phyloP scores from a whole-genome alignment of 371 early-diverging fungal genomes.

The Mucor racemosus region DNA sequence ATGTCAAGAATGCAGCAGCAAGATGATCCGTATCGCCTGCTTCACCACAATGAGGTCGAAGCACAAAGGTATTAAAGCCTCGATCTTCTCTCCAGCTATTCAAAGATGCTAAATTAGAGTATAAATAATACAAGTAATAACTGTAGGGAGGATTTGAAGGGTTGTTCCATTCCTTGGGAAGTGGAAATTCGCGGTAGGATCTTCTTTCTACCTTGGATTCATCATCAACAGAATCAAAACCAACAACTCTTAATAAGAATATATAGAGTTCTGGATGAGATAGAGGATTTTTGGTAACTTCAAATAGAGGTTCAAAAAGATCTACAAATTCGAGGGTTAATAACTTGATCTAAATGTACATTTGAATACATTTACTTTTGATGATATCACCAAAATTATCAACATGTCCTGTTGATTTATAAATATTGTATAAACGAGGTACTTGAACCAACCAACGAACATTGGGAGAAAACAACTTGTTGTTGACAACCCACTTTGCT shows the following conservation, averaged over 20 bases:
- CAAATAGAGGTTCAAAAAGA: conserved; percentile 94
- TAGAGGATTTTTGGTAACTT: conserved; percentile 86
- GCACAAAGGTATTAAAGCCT: conserved; percentile 91
- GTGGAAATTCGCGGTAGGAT: conserved; percentile 85
- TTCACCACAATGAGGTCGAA: conserved; percentile 98
- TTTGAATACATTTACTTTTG: conserved; percentile 52
- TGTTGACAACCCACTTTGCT: conserved; percentile 94
- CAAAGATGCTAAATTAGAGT: conserved; percentile 86
- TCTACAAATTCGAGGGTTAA: conserved; percentile 46
- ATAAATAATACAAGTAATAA: conserved; percentile 97
- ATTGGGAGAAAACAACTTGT: conserved; percentile 90
- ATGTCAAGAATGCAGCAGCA: conserved; percentile 90
- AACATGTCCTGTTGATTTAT: conserved; percentile 73
- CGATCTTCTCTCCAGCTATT: conserved; percentile 86
- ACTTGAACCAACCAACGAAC: conserved; percentile 98
- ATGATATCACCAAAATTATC: conserved; percentile 84
- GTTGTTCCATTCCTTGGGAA: conserved; percentile 83
- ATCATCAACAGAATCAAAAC: conserved; percentile 98
- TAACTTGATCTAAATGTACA: background rate
- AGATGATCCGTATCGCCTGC: conserved; percentile 98
- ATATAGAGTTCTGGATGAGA: conserved; percentile 90
- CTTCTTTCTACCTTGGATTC: conserved; percentile 93
- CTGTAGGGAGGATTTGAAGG: conserved; percentile 93
- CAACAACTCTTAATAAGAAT: conserved; percentile 94
- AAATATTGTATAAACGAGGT: conserved; percentile 94